Percentiles rank a stretch among this genome's conserved stretches.
Evolutionary conservation across 805 yeast species (phyloP).

Genomic region (Clavispora vitiphila): DNA sequence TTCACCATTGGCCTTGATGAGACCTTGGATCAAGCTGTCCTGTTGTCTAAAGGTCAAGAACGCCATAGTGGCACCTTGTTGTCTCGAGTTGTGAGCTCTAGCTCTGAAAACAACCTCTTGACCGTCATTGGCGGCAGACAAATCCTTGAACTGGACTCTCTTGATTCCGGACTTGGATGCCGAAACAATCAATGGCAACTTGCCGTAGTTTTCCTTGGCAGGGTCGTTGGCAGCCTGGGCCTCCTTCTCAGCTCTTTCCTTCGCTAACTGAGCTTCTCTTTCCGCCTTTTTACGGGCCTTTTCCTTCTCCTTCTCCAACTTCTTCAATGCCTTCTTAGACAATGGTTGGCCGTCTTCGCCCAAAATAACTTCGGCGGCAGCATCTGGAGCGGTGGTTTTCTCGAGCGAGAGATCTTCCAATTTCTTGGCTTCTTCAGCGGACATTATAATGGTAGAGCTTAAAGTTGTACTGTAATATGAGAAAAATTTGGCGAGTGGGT

Average conservation of each 20-base stretch:
- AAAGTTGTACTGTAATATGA: not conserved
- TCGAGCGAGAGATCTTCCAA: conserved; percentile 15
- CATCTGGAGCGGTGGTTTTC: conserved; percentile 13
- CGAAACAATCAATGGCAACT: conserved; percentile 81
- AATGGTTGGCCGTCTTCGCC: conserved; percentile 82
- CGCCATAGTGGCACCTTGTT: conserved; percentile 92
- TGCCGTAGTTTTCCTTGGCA: conserved; percentile 86
- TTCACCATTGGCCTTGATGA: conserved; percentile 46
- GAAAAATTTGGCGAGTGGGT: conserved; percentile 1
- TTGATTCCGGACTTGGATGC: conserved; percentile 56
- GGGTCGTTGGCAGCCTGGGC: conserved; percentile 71
- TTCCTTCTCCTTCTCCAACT: conserved; percentile 87
- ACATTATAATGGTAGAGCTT: conserved; percentile 6
- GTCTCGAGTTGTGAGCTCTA: conserved; percentile 87
- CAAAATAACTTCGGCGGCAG: conserved; percentile 27
- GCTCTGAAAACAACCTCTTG: conserved; percentile 84
- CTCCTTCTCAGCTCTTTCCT: conserved; percentile 78
- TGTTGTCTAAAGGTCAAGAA: conserved; percentile 93
- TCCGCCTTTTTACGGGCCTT: conserved; percentile 91
- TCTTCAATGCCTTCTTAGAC: conserved; percentile 91
- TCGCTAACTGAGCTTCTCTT: conserved; percentile 80
- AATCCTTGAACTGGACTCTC: conserved; percentile 54
- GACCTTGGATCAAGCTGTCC: conserved; percentile 81
- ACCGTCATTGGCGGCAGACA: conserved; percentile 64
- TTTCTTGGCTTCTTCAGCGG: conserved; percentile 14